A percentile compares a stretch with the other conserved stretches of the same genome.
Evolutionary conservation across 2,329 filamentous ascomycete genomes (phyloP).

Genomic region (Aspergillus hiratsukae): DNA sequence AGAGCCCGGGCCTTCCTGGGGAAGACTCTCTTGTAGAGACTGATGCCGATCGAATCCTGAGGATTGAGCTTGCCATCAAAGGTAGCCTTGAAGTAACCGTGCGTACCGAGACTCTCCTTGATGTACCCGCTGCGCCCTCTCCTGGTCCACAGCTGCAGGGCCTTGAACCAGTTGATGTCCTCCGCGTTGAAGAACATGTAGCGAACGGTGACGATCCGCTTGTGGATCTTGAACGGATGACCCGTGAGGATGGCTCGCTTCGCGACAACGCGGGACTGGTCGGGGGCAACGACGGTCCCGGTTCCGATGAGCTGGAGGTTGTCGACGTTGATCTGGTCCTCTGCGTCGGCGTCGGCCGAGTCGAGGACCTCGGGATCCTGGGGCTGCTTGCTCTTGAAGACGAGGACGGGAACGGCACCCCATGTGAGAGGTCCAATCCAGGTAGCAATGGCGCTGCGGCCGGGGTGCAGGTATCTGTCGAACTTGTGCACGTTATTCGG

Average conservation of each 20-base stretch:
- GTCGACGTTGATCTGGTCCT: slow-evolving; percentile 26
- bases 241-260: slow-evolving; percentile 93
- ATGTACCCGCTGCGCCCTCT: slow-evolving; percentile 83
- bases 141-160: slow-evolving; percentile 88
- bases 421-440: slow-evolving; percentile 89
- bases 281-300: slow-evolving; percentile 77
- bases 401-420: slow-evolving; percentile 85
- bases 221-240: slow-evolving; percentile 98
- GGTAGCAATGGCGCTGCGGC: slow-evolving; percentile 79
- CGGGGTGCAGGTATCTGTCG: slow-evolving; percentile 84
- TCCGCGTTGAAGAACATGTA: slow-evolving; percentile 99
- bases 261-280: slow-evolving; percentile 73
- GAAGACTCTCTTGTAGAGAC: slow-evolving; percentile 80
- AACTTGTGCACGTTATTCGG: slow-evolving; percentile 98
- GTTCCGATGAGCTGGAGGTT: slow-evolving; percentile 72
- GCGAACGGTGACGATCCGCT: slow-evolving; percentile 89
- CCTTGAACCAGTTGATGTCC: slow-evolving; percentile 97
- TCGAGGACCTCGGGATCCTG: slow-evolving; percentile 40
- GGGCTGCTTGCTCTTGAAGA: slow-evolving; percentile 61
- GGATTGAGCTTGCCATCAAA: slow-evolving; percentile 96
- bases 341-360: slow-evolving; percentile 42
- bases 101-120: slow-evolving; percentile 91
- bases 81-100: slow-evolving; percentile 99
- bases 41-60: slow-evolving; percentile 88
- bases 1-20: slow-evolving; percentile 61